These are phyloP conservation scores for Orobanche coerulescens DNA, from an alignment of 257 asterid species.

Conservation along the genomic window DNA sequence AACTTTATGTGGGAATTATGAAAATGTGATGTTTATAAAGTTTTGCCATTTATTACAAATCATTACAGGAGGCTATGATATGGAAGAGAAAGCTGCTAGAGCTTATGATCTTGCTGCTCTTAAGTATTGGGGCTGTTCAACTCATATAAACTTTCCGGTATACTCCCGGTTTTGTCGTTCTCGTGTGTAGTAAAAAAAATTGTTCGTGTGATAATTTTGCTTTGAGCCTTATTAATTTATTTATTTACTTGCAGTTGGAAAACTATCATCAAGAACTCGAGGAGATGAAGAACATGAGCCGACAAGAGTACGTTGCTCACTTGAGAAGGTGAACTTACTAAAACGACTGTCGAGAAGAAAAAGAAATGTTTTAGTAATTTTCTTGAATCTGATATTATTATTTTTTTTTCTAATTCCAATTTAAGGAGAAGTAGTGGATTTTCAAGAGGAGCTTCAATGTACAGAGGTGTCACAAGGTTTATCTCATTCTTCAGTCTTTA, in stretches of 20 bases:
- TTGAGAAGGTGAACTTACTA: conserved; percentile 44
- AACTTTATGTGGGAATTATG: neutral
- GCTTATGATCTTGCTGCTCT: conserved; percentile 77
- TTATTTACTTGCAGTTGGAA: conserved; percentile 33
- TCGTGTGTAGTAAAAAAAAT: too few species aligned
- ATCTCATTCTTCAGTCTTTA: neutral
- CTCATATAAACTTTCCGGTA: conserved; percentile 64
- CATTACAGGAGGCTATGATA: conserved; percentile 59
- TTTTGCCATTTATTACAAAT: neutral
- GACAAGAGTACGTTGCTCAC: conserved; percentile 73
- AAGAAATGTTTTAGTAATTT: neutral
- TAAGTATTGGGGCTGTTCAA: conserved; percentile 69
- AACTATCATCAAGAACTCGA: conserved; percentile 58
- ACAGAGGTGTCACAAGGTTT: conserved; percentile 55
- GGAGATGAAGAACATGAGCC: conserved; percentile 65
- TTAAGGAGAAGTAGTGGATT: conserved; percentile 48
- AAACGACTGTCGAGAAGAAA: neutral
- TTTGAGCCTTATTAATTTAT: neutral
- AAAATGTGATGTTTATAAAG: neutral
- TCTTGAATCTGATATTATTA: neutral
- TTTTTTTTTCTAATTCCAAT: neutral
- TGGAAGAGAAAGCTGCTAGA: conserved; percentile 86
- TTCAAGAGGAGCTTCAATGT: conserved; percentile 54
- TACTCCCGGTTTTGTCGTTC: neutral
- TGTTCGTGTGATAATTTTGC: neutral